These are phyloP conservation scores for Flaveria linearis DNA, from an alignment of 129 eudicot genomes.

Conservation along the genomic window DNA sequence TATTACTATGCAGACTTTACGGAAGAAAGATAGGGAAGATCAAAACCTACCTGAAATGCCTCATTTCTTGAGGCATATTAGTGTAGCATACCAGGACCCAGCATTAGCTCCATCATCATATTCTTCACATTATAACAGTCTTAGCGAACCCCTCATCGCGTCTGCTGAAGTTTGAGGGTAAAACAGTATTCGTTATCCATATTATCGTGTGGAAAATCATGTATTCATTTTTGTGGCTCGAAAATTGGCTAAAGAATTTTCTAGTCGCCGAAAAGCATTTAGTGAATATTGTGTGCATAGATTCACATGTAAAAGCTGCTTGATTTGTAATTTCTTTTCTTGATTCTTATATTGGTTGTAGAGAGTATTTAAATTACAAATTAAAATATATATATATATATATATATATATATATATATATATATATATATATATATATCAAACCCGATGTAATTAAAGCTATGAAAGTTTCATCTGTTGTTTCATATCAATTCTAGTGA, in stretches of 20 bases:
- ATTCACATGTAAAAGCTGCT: neutral
- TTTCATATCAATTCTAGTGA: too few relatives aligned
- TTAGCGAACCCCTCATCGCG: constrained; percentile 40
- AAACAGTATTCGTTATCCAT: neutral
- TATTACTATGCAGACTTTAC: constrained; percentile 34
- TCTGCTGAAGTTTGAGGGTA: constrained; percentile 28
- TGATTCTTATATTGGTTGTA: constrained; percentile 2
- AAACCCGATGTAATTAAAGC: too few relatives aligned
- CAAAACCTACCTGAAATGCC: constrained; percentile 42
- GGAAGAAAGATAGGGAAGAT: constrained; percentile 61
- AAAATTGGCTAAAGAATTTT: neutral
- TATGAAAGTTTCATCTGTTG: too few relatives aligned
- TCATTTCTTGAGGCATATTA: constrained; percentile 37
- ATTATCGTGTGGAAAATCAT: neutral
- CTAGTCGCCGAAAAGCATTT: neutral
- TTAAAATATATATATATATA: too few relatives aligned
- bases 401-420: too few relatives aligned
- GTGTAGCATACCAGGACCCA: constrained; percentile 53
- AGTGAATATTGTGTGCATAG: neutral
- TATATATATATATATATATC: too few relatives aligned
- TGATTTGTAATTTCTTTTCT: neutral
- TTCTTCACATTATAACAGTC: constrained; percentile 24
- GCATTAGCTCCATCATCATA: constrained; percentile 44
- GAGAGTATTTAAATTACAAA: neutral
- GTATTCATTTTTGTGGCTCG: neutral